A percentile compares a stretch with the other conserved stretches of the same genome.
phyloP scores from a whole-genome alignment of 148 eudicot species.

The Cornus controversa region DNA sequence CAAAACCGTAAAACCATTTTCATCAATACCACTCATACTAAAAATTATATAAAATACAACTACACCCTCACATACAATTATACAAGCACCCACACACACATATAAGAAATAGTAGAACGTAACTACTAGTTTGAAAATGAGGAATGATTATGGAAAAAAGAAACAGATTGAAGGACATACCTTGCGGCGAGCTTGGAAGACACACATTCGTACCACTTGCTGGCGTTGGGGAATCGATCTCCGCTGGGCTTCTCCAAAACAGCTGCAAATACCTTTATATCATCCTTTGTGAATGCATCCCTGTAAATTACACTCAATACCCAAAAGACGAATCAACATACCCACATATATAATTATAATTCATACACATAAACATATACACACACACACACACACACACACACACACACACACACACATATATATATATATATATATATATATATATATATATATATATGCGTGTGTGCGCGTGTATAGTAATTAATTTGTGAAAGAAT shows the following conservation, averaged over 20 bases:
- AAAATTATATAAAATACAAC: neutral
- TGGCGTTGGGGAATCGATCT: constrained; percentile 58
- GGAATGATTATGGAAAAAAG: neutral
- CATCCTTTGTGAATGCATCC: constrained; percentile 67
- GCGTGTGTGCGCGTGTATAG: no score
- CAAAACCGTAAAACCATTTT: neutral
- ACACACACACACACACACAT: neutral
- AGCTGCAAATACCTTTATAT: constrained; percentile 75
- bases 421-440: neutral
- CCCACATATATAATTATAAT: neutral
- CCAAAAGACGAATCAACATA: neutral
- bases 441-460: neutral
- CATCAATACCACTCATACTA: neutral
- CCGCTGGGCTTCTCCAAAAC: constrained; percentile 51
- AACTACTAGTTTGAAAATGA: no score
- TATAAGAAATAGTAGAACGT: no score
- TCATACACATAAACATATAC: no score
- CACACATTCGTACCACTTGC: constrained; percentile 67
- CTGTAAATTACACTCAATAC: constrained; percentile 24
- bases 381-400: neutral
- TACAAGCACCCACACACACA: no score
- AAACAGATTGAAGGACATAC: constrained; percentile 29
- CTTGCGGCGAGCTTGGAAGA: constrained; percentile 57
- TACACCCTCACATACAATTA: no score
- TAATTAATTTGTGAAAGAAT: neutral